These are phyloP conservation scores for Xylaria sp. DNA, from an alignment of 2,329 filamentous ascomycete genomes.

Conservation along the genomic window DNA sequence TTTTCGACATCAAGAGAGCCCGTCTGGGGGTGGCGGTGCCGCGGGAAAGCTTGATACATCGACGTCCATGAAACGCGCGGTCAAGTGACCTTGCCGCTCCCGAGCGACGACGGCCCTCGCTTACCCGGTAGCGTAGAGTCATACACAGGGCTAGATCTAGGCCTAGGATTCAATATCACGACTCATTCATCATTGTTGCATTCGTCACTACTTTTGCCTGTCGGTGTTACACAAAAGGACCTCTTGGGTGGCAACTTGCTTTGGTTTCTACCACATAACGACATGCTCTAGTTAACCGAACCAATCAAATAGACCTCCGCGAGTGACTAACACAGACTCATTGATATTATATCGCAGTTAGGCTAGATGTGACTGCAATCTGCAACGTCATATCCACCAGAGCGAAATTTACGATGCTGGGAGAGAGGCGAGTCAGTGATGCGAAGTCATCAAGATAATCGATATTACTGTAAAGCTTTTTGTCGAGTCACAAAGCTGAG, in stretches of 20 bases:
- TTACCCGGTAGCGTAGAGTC: slow-evolving; percentile 3
- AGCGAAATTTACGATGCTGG: background rate
- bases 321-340: background rate
- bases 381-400: background rate
- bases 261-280: background rate
- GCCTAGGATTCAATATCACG: background rate
- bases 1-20: slow-evolving; percentile 6
- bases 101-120: background rate
- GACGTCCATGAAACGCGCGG: slow-evolving; percentile 12
- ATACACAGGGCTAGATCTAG: background rate
- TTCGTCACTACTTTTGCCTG: slow-evolving; percentile 5
- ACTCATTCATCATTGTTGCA: background rate
- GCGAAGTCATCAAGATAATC: background rate
- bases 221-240: background rate
- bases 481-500: background rate
- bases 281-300: background rate
- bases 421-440: background rate
- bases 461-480: background rate
- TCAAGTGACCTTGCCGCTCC: slow-evolving; percentile 29
- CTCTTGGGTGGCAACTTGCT: background rate
- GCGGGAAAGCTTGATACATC: background rate
- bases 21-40: slow-evolving; percentile 33
- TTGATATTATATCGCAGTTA: background rate
- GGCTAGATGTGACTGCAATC: background rate
- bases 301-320: background rate